phyloP scores from a whole-genome alignment of 805 yeast genomes.

The Monosporozyma aerobia region DNA sequence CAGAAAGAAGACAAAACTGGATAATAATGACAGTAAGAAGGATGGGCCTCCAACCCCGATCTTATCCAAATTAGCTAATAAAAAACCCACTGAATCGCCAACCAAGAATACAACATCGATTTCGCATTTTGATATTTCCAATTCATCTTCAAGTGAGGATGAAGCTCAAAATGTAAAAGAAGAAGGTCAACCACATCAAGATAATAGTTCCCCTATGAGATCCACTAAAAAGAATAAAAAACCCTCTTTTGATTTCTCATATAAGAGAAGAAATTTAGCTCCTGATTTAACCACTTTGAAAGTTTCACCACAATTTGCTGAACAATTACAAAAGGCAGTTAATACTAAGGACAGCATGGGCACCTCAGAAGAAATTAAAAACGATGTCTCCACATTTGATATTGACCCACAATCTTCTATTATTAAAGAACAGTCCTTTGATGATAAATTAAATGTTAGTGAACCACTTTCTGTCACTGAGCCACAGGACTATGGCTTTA shows the following conservation, averaged over 20 bases:
- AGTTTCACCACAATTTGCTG: conserved; percentile 31
- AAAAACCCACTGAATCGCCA: conserved; percentile 19
- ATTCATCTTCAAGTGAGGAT: background rate
- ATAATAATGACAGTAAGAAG: background rate
- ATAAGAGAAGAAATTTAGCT: conserved; percentile 21
- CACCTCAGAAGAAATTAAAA: background rate
- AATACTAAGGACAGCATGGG: background rate
- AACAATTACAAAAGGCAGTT: conserved; percentile 25
- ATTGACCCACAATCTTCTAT: background rate
- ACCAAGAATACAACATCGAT: conserved; percentile 6
- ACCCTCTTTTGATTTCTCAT: conserved; percentile 14
- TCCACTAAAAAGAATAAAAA: background rate
- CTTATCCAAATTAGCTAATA: conserved; percentile 18
- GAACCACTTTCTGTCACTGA: background rate
- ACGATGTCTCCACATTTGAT: background rate
- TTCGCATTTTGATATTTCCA: background rate
- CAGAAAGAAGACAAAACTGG: conserved; percentile 7
- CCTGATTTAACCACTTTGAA: conserved; percentile 29
- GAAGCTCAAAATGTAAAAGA: background rate
- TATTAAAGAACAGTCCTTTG: background rate
- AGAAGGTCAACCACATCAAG: background rate
- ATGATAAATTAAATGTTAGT: background rate
- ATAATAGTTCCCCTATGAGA: background rate
- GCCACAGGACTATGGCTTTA: background rate
- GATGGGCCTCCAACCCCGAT: conserved; percentile 13